phyloP scores from a whole-genome alignment of 2,329 filamentous ascomycete species.

The Pyricularia sp. region DNA sequence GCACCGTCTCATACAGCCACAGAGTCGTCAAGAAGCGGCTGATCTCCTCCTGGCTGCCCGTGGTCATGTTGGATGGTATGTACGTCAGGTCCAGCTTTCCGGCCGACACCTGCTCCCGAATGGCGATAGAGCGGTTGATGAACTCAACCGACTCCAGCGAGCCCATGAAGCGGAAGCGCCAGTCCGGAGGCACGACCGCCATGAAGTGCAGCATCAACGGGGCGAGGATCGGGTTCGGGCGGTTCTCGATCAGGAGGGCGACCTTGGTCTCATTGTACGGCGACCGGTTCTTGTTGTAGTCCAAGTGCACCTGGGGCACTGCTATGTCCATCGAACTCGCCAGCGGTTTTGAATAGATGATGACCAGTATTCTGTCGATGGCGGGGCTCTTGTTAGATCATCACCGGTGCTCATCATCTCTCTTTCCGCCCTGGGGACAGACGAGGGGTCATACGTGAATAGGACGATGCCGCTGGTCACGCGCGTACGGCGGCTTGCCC shows the following conservation, averaged over 20 bases:
- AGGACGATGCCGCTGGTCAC: constrained; percentile 16
- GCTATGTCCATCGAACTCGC: constrained; percentile 10
- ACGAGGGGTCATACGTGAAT: constrained; percentile 16
- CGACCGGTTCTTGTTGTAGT: constrained; percentile 19
- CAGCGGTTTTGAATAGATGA: constrained; percentile 12
- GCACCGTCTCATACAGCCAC: constrained; percentile 36
- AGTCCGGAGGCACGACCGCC: constrained; percentile 41
- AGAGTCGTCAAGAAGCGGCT: constrained; percentile 36
- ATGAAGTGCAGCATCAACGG: constrained; percentile 44
- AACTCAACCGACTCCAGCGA: constrained; percentile 28
- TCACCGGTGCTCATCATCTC: background rate
- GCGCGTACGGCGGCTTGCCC: constrained; percentile 21
- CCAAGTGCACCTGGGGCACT: constrained; percentile 18
- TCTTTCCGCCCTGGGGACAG: background rate
- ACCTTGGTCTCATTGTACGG: constrained; percentile 37
- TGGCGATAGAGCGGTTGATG: constrained; percentile 31
- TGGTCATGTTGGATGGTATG: constrained; percentile 39
- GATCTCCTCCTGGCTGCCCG: constrained; percentile 36
- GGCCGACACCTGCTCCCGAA: constrained; percentile 26
- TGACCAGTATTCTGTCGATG: constrained; percentile 3
- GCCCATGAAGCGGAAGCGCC: constrained; percentile 44
- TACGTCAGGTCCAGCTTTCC: constrained; percentile 37
- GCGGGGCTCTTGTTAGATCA: background rate
- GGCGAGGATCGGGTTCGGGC: constrained; percentile 33
- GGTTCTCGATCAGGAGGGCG: constrained; percentile 41